Evolutionary conservation across 352 stramenopile species (phyloP).

Genomic region (Phytophthora quininea): DNA sequence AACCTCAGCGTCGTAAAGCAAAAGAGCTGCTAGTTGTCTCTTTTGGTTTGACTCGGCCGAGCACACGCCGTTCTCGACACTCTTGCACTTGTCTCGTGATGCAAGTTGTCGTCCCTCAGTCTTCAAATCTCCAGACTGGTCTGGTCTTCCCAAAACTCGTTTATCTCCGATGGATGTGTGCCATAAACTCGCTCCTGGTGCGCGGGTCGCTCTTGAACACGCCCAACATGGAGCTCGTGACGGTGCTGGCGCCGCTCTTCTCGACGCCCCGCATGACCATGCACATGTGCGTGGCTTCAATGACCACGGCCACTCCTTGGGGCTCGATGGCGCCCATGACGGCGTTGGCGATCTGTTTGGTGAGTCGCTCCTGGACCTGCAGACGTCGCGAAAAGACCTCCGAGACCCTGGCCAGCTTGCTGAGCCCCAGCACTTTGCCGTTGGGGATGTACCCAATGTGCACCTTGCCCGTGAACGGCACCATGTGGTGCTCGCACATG

Average conservation of each 20-base stretch:
- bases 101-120: slow-evolving; percentile 1
- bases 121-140: not conserved
- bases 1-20: slow-evolving; percentile 49
- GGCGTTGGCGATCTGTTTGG: slow-evolving; percentile 98
- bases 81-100: too few relatives aligned
- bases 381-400: slow-evolving; percentile 97
- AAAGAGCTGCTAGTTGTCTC: slow-evolving; percentile 17
- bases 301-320: slow-evolving; percentile 98
- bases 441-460: slow-evolving; percentile 96
- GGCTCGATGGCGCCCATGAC: slow-evolving; percentile 97
- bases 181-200: slow-evolving; percentile 89
- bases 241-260: slow-evolving; percentile 96
- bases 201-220: slow-evolving; percentile 96
- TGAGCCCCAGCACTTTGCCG: slow-evolving; percentile 97
- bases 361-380: slow-evolving; percentile 99
- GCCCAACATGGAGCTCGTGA: slow-evolving; percentile 97
- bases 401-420: slow-evolving; percentile 98
- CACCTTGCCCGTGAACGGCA: slow-evolving; percentile 98
- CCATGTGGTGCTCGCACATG: slow-evolving; percentile 99
- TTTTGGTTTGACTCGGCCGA: slow-evolving; percentile 47
- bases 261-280: slow-evolving; percentile 99
- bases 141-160: not conserved
- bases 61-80: slow-evolving; percentile 48
- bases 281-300: slow-evolving; percentile 99
- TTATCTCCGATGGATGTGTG: slow-evolving; percentile 84